These are phyloP conservation scores for Wickerhamomyces ciferrii DNA, from an alignment of 805 yeast species.

Conservation along the genomic window DNA sequence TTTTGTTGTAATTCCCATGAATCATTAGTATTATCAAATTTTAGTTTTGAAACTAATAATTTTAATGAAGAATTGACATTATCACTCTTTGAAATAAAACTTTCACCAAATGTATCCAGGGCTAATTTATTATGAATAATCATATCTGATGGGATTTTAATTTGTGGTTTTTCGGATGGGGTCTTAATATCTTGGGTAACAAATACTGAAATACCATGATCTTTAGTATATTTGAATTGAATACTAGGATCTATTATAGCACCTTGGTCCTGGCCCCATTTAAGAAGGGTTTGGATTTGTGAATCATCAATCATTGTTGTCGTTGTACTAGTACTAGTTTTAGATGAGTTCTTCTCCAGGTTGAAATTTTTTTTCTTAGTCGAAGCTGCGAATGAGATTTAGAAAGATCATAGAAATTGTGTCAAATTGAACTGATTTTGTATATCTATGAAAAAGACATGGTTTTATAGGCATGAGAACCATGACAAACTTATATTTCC, in stretches of 20 bases:
- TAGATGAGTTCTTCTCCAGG: background rate
- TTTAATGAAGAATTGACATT: slow-evolving; percentile 30
- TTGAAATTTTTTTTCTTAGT: too few species aligned
- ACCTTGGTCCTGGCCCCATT: slow-evolving; percentile 37
- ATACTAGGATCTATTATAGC: slow-evolving; percentile 26
- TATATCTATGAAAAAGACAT: too few species aligned
- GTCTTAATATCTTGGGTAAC: slow-evolving; percentile 15
- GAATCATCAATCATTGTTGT: background rate
- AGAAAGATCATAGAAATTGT: too few species aligned
- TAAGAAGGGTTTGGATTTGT: background rate
- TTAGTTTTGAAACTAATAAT: slow-evolving; percentile 36
- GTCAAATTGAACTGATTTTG: too few species aligned
- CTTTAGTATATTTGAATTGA: slow-evolving; percentile 25
- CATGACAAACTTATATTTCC: too few species aligned
- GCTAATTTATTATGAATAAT: slow-evolving; percentile 24
- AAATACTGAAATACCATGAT: slow-evolving; percentile 32
- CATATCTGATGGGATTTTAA: slow-evolving; percentile 24
- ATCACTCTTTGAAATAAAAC: slow-evolving; percentile 1
- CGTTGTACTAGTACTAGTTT: too few species aligned
- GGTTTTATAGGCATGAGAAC: too few species aligned
- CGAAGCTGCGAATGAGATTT: too few species aligned
- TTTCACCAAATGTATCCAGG: slow-evolving; percentile 16
- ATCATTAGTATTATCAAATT: slow-evolving; percentile 24
- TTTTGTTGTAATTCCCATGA: slow-evolving; percentile 24
- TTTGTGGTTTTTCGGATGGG: slow-evolving; percentile 14